These are phyloP conservation scores for Geum urbanum DNA, from an alignment of 306 rosid genomes.

Conservation along the genomic window DNA sequence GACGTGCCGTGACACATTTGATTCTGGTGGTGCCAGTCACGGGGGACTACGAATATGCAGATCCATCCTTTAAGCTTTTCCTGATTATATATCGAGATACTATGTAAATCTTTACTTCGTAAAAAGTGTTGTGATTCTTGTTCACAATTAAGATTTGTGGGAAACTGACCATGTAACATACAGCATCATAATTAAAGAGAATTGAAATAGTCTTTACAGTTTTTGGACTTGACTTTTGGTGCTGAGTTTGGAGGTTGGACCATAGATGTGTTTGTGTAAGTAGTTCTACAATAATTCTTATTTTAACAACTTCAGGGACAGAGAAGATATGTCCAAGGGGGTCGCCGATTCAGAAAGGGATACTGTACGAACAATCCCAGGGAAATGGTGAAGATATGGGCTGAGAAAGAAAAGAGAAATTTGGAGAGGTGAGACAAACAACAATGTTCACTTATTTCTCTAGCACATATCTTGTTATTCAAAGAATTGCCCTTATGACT, in stretches of 20 bases:
- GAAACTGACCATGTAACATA: not conserved
- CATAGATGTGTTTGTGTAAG: too few species aligned
- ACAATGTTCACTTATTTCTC: not conserved
- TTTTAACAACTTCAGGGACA: conserved; percentile 56
- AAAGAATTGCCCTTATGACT: too few species aligned
- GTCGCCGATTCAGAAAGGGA: conserved; percentile 71
- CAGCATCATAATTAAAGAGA: not conserved
- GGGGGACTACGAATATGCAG: too few species aligned
- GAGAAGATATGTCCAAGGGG: conserved; percentile 94
- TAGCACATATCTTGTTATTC: not conserved
- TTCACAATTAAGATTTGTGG: too few species aligned
- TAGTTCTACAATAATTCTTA: too few species aligned
- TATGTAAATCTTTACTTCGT: not conserved
- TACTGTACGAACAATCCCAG: conserved; percentile 83
- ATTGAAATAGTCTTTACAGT: not conserved
- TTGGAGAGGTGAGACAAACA: conserved; percentile 52
- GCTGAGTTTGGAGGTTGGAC: not conserved
- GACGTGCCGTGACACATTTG: not conserved
- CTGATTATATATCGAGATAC: too few species aligned
- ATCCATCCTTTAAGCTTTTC: not conserved
- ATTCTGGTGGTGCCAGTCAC: too few species aligned
- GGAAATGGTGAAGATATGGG: conserved; percentile 95
- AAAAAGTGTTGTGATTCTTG: not conserved
- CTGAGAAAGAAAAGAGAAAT: conserved; percentile 93
- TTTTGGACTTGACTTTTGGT: not conserved